Base-by-base conservation (phyloP, 2,329 filamentous ascomycete genomes). In the Aspergillus jensenii region DNA sequence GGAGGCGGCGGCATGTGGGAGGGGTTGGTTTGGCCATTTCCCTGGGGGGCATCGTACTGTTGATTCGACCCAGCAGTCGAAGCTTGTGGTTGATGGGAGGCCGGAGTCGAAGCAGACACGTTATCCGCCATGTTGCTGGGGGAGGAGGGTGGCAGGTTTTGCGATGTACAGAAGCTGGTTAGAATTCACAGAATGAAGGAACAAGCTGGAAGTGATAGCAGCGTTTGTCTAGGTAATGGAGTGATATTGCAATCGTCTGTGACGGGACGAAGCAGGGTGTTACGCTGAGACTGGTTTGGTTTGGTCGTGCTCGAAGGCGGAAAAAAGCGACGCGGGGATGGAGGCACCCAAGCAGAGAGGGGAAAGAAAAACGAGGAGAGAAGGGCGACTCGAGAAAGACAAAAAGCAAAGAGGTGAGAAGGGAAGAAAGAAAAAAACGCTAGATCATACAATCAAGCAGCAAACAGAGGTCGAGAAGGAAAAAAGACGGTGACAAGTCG, bases 1-100 rank as follows among this genome's bases (percentile, higher is more conserved):
- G 93, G 90, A 61, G 92, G 92, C 57, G 93, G 93, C 59, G 91
- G 90, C 89, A 97, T 93, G 76, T 95, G 90, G 65, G 84, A 79
- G 63, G 87, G 83, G 73, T 87, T 87, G 63, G 81, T 78, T 78
- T 90, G 89, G 65, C 83, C 84, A 72, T 88, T 88, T 67, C 76
- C 77, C 78, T 91, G 89, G 66, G 84, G 83, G 72, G 86, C 87
- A 72, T 93, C 90, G 77, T 90, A 93, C 74, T 77, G 76, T 66
- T 81, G 79, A 72, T 89, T 90, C 67, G 90, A 87, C 65, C 88
- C 87, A 71, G 87, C 88, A 66, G 86, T 81, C 68, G 88, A 84
- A 61, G 84, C 78, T 74, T 90, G 86, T 56, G 88, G 85, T 52
- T 90, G 87, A 66, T 92, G 85, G 76, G 89, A 85, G 62, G 85